Conservation (phyloP, 2,329 filamentous ascomycete species). For the Chaetomium globosum region DNA sequence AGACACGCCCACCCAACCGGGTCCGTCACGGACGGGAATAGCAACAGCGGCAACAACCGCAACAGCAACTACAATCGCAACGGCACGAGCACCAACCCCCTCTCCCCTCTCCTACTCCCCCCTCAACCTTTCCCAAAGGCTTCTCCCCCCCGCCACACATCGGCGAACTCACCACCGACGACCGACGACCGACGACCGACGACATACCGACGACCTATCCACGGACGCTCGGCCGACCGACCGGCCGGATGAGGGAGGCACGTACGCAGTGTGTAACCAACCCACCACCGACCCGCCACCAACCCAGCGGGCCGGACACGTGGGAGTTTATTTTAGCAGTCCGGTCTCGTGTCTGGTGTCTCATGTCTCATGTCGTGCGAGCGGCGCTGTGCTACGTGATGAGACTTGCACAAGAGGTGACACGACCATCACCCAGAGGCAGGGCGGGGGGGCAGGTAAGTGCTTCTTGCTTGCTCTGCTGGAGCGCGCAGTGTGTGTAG, state of each 20-base stretch:
- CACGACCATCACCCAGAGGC: no score
- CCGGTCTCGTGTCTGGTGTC: no score
- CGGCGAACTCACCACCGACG: no score
- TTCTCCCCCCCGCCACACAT: not conserved
- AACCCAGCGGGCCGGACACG: no score
- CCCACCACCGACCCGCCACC: not conserved
- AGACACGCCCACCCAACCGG: not conserved
- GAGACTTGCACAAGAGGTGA: no score
- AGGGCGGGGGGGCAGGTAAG: no score
- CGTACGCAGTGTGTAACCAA: slow-evolving; percentile 10
- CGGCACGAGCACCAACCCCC: no score
- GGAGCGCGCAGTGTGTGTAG: not conserved
- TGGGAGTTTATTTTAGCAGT: slow-evolving; percentile 10
- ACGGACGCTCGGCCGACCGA: not conserved
- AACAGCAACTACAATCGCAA: no score
- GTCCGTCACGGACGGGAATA: slow-evolving; percentile 16
- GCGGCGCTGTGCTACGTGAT: not conserved
- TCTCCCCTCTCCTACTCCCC: no score
- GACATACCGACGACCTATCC: no score
- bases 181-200: no score
- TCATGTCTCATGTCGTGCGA: no score
- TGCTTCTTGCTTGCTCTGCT: not conserved
- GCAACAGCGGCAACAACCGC: slow-evolving; percentile 4
- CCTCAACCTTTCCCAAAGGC: not conserved
- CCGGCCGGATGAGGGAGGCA: not conserved